These are phyloP conservation scores for Eucalyptus curtisii DNA, from an alignment of 345 rosid species.

Conservation along the genomic window DNA sequence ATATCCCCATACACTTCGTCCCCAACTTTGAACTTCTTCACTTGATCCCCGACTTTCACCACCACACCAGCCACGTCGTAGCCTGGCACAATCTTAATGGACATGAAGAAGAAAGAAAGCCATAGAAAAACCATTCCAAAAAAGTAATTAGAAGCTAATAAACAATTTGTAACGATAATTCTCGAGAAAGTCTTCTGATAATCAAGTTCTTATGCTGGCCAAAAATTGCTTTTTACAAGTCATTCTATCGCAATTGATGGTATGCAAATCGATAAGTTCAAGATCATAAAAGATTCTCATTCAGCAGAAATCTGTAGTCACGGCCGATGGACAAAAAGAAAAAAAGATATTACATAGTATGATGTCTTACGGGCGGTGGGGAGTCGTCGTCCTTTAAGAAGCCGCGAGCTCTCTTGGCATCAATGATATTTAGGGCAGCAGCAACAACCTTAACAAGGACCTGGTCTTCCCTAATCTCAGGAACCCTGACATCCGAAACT, in stretches of 20 bases:
- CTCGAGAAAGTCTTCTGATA: not conserved
- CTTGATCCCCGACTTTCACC: slow-evolving; percentile 53
- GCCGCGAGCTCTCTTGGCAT: slow-evolving; percentile 63
- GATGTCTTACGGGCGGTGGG: slow-evolving; percentile 47
- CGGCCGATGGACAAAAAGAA: not conserved
- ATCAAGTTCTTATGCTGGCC: not conserved
- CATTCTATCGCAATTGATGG: not conserved
- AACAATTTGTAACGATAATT: not conserved
- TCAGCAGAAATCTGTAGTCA: not conserved
- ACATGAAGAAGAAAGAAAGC: not conserved
- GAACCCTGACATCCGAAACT: slow-evolving; percentile 47
- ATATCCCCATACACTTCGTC: not conserved
- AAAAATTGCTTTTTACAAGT: not conserved
- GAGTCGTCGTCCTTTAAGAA: slow-evolving; percentile 74
- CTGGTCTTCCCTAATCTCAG: slow-evolving; percentile 61
- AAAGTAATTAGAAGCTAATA: not conserved
- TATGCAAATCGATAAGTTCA: not conserved
- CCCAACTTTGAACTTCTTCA: slow-evolving; percentile 14
- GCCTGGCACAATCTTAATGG: not conserved
- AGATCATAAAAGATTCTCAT: not conserved
- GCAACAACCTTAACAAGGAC: slow-evolving; percentile 74
- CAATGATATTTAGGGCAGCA: slow-evolving; percentile 84
- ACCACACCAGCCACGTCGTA: slow-evolving; percentile 79
- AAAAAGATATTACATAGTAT: not conserved
- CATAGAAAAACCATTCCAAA: not conserved